Conservation (phyloP, 2,329 filamentous ascomycete genomes). For the Coniochaeta ligniaria region DNA sequence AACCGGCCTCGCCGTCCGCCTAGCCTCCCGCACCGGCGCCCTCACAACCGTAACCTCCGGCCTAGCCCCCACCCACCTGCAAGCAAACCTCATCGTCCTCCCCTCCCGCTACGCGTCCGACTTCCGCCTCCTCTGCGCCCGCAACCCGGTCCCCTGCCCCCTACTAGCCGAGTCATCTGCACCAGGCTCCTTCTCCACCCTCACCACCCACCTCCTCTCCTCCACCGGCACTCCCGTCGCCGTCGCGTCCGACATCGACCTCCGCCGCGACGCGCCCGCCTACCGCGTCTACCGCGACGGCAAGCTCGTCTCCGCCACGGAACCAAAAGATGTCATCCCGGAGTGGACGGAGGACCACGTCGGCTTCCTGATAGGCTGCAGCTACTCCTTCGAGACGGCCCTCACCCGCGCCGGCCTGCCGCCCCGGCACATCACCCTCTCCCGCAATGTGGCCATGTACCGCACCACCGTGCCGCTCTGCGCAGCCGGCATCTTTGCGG, state of each 20-base stretch:
- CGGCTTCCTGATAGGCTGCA: constrained; percentile 57
- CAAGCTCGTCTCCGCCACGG: constrained; percentile 21
- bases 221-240: constrained; percentile 10
- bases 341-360: constrained; percentile 53
- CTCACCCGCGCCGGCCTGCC: constrained; percentile 40
- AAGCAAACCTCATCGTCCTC: constrained; percentile 56
- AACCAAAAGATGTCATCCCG: constrained; percentile 32
- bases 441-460: constrained; percentile 55
- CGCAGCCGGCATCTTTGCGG: constrained; percentile 50
- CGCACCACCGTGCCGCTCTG: constrained; percentile 47
- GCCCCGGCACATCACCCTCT: constrained; percentile 39
- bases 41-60: constrained; percentile 42
- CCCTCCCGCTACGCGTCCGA: constrained; percentile 48
- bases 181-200: constrained; percentile 27
- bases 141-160: constrained; percentile 57
- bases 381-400: constrained; percentile 55
- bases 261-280: constrained; percentile 49
- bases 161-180: constrained; percentile 44
- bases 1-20: constrained; percentile 31
- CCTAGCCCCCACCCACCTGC: constrained; percentile 46
- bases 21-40: constrained; percentile 31
- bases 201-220: constrained; percentile 22
- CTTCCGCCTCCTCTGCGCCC: constrained; percentile 50
- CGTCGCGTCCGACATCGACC: constrained; percentile 38
- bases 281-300: constrained; percentile 53